Percentiles rank a stretch among this genome's conserved stretches.
Evolutionary conservation across 2,329 filamentous ascomycete species (phyloP).

Genomic region (Fusarium proliferatum): DNA sequence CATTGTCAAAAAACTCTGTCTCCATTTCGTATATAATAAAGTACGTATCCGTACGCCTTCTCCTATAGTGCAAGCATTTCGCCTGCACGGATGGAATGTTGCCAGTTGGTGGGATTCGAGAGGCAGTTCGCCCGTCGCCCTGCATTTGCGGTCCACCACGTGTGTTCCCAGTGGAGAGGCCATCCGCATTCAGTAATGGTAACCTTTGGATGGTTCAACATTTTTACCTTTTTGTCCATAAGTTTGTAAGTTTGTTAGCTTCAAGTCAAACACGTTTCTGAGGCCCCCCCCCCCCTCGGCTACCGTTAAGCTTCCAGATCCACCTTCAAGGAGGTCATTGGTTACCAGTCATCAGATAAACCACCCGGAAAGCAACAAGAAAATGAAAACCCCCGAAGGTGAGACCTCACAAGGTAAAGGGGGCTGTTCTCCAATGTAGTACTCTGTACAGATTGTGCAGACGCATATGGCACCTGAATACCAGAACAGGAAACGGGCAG

Average conservation of each 20-base stretch:
- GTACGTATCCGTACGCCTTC: background rate
- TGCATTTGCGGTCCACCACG: conserved; percentile 44
- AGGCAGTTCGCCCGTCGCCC: conserved; percentile 42
- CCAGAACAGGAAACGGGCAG: conserved; percentile 32
- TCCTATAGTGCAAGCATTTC: background rate
- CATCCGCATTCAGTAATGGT: background rate
- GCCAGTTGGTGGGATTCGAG: conserved; percentile 38
- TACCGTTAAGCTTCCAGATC: conserved; percentile 9
- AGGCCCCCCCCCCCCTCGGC: conserved; percentile 1
- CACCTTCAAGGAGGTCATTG: conserved; percentile 2
- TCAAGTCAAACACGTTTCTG: conserved; percentile 20
- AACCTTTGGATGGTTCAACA: background rate
- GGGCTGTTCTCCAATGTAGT: conserved; percentile 13
- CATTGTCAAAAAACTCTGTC: conserved; percentile 3
- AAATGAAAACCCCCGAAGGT: conserved; percentile 6
- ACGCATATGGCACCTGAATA: background rate
- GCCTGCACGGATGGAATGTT: background rate
- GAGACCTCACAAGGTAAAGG: conserved; percentile 1
- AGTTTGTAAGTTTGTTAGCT: background rate
- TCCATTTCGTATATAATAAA: background rate
- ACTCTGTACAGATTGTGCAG: background rate
- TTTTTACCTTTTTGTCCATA: background rate
- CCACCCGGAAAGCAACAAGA: conserved; percentile 14
- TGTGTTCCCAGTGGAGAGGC: conserved; percentile 35
- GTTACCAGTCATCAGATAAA: conserved; percentile 3